Evolutionary conservation across 1,139 yeast genomes (phyloP).

Genomic region (Pneumocystis murina): DNA sequence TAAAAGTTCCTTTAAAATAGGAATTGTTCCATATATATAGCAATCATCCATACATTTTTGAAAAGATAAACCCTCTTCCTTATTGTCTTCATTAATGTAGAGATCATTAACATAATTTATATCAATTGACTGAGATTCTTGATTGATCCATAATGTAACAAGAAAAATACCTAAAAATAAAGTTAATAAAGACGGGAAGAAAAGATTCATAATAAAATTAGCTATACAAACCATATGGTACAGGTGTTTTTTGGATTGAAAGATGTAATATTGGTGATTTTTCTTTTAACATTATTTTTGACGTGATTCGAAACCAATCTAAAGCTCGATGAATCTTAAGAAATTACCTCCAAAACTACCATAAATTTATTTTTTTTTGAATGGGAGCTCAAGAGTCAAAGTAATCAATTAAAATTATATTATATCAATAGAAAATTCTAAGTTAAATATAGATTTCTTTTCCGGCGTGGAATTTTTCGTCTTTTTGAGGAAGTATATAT

Average conservation of each 20-base stretch:
- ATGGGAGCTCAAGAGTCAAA: conserved; percentile 69
- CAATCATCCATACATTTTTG: background rate
- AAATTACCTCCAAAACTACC: background rate
- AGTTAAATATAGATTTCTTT: conserved; percentile 23
- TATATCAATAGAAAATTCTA: background rate
- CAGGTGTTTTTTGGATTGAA: background rate
- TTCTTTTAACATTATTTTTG: background rate
- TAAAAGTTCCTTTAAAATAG: background rate
- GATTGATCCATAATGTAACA: background rate
- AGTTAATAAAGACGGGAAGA: background rate
- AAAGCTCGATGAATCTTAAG: background rate
- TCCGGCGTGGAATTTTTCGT: conserved; percentile 47
- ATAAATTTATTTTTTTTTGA: background rate
- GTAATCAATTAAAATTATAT: background rate
- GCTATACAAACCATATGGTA: background rate
- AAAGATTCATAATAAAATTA: background rate
- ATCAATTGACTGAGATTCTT: background rate
- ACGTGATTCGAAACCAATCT: background rate
- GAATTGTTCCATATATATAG: background rate
- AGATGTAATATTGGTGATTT: background rate
- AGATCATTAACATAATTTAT: background rate
- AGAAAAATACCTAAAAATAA: background rate
- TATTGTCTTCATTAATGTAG: background rate
- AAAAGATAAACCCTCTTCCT: background rate
- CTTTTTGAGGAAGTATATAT: conserved; percentile 36